A percentile compares a stretch with the other conserved stretches of the same genome.
Conservation (phyloP, 2,329 filamentous ascomycete genomes). For the Aspergillus aculeatinus region DNA sequence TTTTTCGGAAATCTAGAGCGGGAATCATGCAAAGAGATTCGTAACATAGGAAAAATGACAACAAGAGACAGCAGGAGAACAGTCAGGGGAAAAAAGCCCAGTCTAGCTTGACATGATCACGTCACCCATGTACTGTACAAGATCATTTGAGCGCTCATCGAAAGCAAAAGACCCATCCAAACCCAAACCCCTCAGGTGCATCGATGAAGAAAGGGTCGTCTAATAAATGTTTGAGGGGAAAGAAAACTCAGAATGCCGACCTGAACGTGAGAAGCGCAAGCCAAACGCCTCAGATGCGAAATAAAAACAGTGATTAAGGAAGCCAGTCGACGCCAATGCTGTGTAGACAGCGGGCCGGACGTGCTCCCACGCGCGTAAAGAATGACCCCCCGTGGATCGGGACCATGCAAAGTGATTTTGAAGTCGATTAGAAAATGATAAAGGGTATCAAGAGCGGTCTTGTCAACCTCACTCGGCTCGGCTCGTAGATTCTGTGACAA, state of each 20-base stretch:
- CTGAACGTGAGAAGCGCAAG: conserved; percentile 2
- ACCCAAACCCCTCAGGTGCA: conserved; percentile 19
- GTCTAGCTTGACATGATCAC: conserved; percentile 23
- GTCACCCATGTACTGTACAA: conserved; percentile 25
- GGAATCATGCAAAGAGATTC: background rate
- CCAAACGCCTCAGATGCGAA: conserved; percentile 23
- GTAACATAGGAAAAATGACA: background rate
- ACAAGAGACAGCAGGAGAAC: background rate
- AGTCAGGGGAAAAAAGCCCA: conserved; percentile 2
- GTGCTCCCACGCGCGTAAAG: background rate
- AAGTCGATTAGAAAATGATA: conserved; percentile 19
- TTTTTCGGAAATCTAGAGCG: background rate
- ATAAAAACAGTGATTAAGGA: background rate
- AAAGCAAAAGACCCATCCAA: background rate
- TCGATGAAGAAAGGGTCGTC: conserved; percentile 6
- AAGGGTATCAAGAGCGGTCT: conserved; percentile 35
- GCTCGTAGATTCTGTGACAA: conserved; percentile 17
- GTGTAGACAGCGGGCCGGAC: background rate
- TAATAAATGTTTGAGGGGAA: background rate
- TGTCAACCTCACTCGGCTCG: conserved; percentile 20
- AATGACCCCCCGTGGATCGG: conserved; percentile 6
- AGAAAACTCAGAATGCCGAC: background rate
- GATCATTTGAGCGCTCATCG: conserved; percentile 11
- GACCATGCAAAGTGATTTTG: conserved; percentile 14
- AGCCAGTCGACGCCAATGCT: background rate